Base-by-base conservation (phyloP, 345 rosid species). In the Pistacia vera region DNA sequence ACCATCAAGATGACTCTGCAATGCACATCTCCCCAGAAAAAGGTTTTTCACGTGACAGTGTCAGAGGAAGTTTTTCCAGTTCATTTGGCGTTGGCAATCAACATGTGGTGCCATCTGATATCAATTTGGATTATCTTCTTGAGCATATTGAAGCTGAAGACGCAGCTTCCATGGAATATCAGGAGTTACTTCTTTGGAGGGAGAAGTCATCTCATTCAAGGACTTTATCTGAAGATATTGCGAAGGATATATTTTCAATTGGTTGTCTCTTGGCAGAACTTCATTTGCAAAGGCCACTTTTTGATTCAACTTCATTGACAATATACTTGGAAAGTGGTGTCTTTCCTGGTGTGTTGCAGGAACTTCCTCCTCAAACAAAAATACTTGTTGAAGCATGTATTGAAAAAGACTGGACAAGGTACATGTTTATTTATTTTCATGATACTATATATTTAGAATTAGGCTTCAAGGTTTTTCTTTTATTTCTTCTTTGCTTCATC, bases 231-330 rank as follows among this genome's bases (percentile, higher is more conserved):
- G 75, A 82, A 78, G 87, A 79, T 72, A 70, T 78, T 81, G 90
- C 91, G 22, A 81, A 79, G 77, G 98, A 94, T 80, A 86, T 94
- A 77, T 94, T 94, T 85, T 89, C 97, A 71, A 44, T 92, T 59
- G 98, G 97, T 75, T 91, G 97, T 84, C 78, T 94, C 80, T 70
- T 94, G 70, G 97, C 97, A 65, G 98, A 94, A 81, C 93, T 92
- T 67, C 86, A 85, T 87, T 83, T 92, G 77, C 81, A 68, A 82
- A 87, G 81, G 81, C 97, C 98, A 59, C 90, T 92, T 73, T 92
- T 94, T 81, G 86, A 89, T 85, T 81, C 95, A 17, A 81, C 76
- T 36, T 92, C 97, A 66, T 83, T 94, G 68, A 85, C 85, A 49
- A 36, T 82, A 59, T 91, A 86, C 81, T 41, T 87, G 69, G 83